These are phyloP conservation scores for Piloderma croceum DNA, from an alignment of 768 basidiomycete species.

Conservation along the genomic window DNA sequence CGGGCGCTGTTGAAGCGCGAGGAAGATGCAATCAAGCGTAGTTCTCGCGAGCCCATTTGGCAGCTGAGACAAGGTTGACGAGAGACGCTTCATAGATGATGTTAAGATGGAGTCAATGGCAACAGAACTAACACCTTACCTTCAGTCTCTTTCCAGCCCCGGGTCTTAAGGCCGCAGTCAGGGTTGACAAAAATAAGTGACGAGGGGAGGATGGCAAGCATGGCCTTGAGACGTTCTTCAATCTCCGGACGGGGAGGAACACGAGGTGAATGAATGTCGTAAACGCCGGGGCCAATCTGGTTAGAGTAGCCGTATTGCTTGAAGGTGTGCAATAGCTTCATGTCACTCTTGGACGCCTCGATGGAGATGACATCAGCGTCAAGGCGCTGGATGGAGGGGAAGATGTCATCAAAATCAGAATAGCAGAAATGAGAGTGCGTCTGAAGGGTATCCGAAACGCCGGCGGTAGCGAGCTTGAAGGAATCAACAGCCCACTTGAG, in stretches of 20 bases:
- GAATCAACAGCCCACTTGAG: conserved; percentile 98
- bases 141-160: conserved; percentile 98
- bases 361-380: conserved; percentile 99
- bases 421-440: conserved; percentile 99
- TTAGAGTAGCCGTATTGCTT: conserved; percentile 92
- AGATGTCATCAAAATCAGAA: conserved; percentile 98
- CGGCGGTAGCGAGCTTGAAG: conserved; percentile 95
- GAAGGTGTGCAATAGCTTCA: conserved; percentile 96
- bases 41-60: conserved; percentile 86
- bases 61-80: conserved; percentile 81
- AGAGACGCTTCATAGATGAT: conserved; percentile 51
- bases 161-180: conserved; percentile 98
- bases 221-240: conserved; percentile 81
- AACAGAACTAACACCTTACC: conserved; percentile 28
- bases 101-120: conserved; percentile 5
- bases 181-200: conserved; percentile 91
- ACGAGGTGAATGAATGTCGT: conserved; percentile 99
- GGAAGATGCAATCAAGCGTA: conserved; percentile 55
- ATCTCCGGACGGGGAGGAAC: conserved; percentile 92
- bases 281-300: conserved; percentile 97
- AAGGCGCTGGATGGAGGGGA: conserved; percentile 92
- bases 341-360: conserved; percentile 96
- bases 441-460: conserved; percentile 89
- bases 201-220: conserved; percentile 76
- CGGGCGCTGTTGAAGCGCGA: conserved; percentile 92